Percentiles rank a stretch among this genome's conserved stretches.
phyloP scores from a whole-genome alignment of 257 asterid genomes.

The Fraxinus excelsior region DNA sequence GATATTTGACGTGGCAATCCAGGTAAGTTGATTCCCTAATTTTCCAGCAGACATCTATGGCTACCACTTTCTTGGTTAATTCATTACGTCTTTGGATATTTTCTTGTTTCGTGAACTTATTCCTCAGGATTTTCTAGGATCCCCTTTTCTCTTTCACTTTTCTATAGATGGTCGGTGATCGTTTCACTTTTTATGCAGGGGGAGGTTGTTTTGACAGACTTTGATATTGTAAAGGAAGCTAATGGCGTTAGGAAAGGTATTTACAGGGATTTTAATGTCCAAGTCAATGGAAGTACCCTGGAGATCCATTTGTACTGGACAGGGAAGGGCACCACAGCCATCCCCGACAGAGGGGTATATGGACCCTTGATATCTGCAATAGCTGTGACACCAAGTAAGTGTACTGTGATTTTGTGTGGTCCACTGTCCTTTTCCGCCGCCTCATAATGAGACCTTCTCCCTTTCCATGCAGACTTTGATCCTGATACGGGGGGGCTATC shows the following conservation, averaged over 20 bases:
- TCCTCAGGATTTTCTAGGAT: neutral
- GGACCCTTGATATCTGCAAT: constrained; percentile 98
- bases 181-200: constrained; percentile 53
- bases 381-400: constrained; percentile 78
- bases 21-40: constrained; percentile 48
- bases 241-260: constrained; percentile 63
- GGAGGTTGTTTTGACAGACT: constrained; percentile 60
- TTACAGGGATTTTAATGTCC: constrained; percentile 40
- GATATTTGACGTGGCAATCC: constrained; percentile 83
- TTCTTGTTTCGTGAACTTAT: constrained; percentile 3
- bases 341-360: constrained; percentile 80
- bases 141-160: neutral
- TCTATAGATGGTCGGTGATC: neutral
- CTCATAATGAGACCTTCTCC: constrained; percentile 8
- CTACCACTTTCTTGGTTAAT: neutral
- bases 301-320: constrained; percentile 95
- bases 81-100: neutral
- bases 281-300: constrained; percentile 66
- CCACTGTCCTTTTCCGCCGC: constrained; percentile 1
- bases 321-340: constrained; percentile 90
- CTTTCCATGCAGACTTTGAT: constrained; percentile 52
- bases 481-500: constrained; percentile 45
- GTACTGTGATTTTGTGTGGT: constrained; percentile 10
- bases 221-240: constrained; percentile 62
- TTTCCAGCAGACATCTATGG: neutral